These are phyloP conservation scores for Pistacia integerrima DNA, from an alignment of 345 rosid species.

Conservation along the genomic window DNA sequence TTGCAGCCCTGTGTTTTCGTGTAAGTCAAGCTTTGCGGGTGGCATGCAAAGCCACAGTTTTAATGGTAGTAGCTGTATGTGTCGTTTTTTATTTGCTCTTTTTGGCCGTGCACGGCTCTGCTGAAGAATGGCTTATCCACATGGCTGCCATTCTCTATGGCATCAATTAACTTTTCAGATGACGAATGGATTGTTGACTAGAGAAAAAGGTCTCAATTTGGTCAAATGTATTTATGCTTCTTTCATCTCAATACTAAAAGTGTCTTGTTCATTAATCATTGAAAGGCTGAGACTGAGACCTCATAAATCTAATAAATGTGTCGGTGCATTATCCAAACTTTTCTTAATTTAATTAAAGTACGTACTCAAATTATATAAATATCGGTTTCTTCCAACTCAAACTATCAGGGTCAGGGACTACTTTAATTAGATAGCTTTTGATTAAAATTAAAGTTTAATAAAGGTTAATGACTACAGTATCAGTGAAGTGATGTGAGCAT, in stretches of 20 bases:
- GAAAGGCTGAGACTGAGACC: not conserved
- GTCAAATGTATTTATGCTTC: constrained; percentile 4
- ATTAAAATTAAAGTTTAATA: too few relatives aligned
- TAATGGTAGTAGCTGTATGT: not conserved
- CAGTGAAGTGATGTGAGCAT: too few relatives aligned
- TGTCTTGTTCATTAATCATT: constrained; percentile 5
- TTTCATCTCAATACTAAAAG: not conserved
- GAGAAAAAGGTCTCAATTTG: not conserved
- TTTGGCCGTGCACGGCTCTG: constrained; percentile 11
- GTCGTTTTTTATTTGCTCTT: not conserved
- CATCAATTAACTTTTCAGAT: not conserved
- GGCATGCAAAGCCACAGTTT: not conserved
- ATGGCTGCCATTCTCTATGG: not conserved
- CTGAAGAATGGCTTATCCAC: not conserved
- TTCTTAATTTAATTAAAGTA: not conserved
- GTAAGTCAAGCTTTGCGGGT: not conserved
- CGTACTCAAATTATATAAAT: not conserved
- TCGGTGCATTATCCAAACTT: constrained; percentile 1
- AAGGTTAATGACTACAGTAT: too few relatives aligned
- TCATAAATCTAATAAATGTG: not conserved
- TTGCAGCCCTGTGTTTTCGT: not conserved
- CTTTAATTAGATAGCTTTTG: too few relatives aligned
- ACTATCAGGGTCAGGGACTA: not conserved
- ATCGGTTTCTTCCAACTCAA: not conserved
- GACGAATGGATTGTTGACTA: not conserved